These are phyloP conservation scores for Verticillium zaregamsianum DNA, from an alignment of 2,329 filamentous ascomycete genomes.

Conservation along the genomic window DNA sequence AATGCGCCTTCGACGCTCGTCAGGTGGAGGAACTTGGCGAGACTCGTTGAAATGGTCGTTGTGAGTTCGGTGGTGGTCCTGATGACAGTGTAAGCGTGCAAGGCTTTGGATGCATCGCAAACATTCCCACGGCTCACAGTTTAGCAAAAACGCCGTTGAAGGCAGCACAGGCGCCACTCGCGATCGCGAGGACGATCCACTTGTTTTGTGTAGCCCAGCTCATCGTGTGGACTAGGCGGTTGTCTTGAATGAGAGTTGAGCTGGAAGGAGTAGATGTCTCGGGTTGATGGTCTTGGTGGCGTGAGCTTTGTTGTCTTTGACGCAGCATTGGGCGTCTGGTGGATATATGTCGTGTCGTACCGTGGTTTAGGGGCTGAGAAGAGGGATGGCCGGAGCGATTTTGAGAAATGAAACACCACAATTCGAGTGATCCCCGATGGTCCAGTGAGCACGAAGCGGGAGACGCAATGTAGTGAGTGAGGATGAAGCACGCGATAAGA, in stretches of 20 bases:
- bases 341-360: neutral
- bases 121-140: conserved; percentile 48
- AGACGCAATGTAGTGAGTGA: neutral
- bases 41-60: conserved; percentile 36
- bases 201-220: conserved; percentile 31
- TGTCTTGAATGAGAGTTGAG: neutral
- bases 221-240: conserved; percentile 14
- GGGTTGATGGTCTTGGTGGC: neutral
- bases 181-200: conserved; percentile 67
- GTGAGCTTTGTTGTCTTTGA: conserved; percentile 1
- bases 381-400: neutral
- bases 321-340: neutral
- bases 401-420: neutral
- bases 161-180: conserved; percentile 73
- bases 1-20: conserved; percentile 34
- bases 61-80: conserved; percentile 57
- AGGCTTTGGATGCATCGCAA: neutral
- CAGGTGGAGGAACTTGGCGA: conserved; percentile 42
- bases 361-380: neutral
- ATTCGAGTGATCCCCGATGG: neutral
- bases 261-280: neutral
- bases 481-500: neutral
- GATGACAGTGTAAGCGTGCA: neutral
- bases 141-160: conserved; percentile 84
- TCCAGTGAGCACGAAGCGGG: neutral